phyloP scores from a whole-genome alignment of 805 yeast genomes.

The Candida hungchunana region DNA sequence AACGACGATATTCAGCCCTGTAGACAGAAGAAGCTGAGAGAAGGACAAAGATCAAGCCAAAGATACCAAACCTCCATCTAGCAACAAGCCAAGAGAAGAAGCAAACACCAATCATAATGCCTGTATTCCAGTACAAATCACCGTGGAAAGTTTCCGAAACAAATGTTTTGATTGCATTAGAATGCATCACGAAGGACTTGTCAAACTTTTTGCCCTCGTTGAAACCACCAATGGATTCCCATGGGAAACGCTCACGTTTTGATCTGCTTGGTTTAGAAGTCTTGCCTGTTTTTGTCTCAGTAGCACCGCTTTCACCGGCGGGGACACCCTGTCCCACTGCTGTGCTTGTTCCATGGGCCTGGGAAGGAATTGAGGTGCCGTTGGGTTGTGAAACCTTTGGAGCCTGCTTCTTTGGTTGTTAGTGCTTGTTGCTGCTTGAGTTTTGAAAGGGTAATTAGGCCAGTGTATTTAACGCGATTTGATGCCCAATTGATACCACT shows the following conservation, averaged over 20 bases:
- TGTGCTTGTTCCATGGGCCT: not conserved
- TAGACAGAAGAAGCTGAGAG: slow-evolving; percentile 63
- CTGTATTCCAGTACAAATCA: slow-evolving; percentile 70
- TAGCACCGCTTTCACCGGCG: not conserved
- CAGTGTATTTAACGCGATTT: not conserved
- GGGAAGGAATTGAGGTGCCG: not conserved
- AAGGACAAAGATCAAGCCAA: slow-evolving; percentile 56
- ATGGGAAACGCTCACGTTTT: slow-evolving; percentile 28
- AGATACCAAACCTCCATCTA: slow-evolving; percentile 57
- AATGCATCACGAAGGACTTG: slow-evolving; percentile 21
- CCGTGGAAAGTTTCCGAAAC: slow-evolving; percentile 65
- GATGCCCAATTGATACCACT: not conserved
- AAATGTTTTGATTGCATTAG: slow-evolving; percentile 48
- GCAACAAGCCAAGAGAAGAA: slow-evolving; percentile 69
- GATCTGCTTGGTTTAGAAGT: not conserved
- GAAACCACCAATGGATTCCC: slow-evolving; percentile 31
- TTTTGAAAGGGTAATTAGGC: not conserved
- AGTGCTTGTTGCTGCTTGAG: not conserved
- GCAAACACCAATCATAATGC: slow-evolving; percentile 63
- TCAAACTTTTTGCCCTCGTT: slow-evolving; percentile 25
- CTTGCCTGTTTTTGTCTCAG: not conserved
- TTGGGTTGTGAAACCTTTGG: not conserved
- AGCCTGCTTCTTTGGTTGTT: not conserved
- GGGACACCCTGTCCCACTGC: not conserved
- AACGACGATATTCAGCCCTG: slow-evolving; percentile 69